Evolutionary conservation across 306 rosid genomes (phyloP), one percentile per base, ranked within the genome.

Genomic region (Quillaja saponaria): DNA sequence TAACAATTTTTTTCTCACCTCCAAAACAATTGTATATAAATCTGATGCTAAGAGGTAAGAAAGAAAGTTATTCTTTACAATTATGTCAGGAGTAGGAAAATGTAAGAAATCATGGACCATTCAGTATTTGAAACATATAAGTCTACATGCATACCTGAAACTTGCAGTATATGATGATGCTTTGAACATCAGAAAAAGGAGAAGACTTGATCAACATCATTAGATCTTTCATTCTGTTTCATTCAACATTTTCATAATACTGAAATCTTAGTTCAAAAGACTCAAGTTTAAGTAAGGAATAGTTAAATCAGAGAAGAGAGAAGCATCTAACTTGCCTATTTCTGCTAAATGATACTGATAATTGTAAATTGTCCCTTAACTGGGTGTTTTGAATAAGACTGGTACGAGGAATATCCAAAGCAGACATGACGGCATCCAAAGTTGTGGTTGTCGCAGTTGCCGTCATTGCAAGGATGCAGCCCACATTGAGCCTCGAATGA

Each of bases 91-190:
- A 14, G 37, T n/a, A n/a, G n/a, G n/a, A n/a, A n/a, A 55, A 18
- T 54, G 38, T 65, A 57, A 21, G 31, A 73, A 47, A 55, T 16
- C 61, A 67, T 49, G 52, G 50, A 46, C 25, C 35, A 54, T 17
- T 46, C 69, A 7, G 55, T 18, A 67, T 67, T 70, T 16, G 33
- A 49, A 49, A 71, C 67, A 61, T 54, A 17, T 4, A 35, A 63
- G 44, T 66, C 21, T n/a, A 67, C 61, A 55, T 14, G 33, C 81
- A 41, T 71, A 88, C 98, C 96, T 86, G 96, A 82, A 86, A 91
- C 68, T 91, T 91, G 90, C 96, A 88, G 82, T 91, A 86, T 81
- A 91, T 41, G 64, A 91, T 91, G 80, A 91, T 84, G 80, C 96
- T 86, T 68, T 72, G 79, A 76, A 81, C 84, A 74, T 84, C 95